Base-by-base conservation (phyloP, 2,329 filamentous ascomycete species). In the Hymenoscyphus salicellus region DNA sequence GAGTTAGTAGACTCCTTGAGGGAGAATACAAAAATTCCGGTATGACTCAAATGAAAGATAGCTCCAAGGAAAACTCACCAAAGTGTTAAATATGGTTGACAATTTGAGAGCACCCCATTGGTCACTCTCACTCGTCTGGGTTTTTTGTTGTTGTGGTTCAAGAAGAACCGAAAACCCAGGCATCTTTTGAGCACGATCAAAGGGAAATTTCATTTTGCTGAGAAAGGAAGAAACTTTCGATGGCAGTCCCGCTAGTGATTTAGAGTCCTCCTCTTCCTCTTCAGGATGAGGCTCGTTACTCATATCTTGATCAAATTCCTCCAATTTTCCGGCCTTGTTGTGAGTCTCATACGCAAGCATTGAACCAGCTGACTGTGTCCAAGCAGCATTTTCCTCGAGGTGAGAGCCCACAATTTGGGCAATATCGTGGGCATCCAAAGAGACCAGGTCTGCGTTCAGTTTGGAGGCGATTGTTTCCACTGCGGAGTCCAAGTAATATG, bases 361-460 rank as follows among this genome's bases (percentile, higher is more conserved):
- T 1, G 85, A 82, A 11, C 85, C 75, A 23, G 79, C 75, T 0
- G 84, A 82, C 6, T 74, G 72, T 7, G 78, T 82, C 68, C 76
- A 77, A 10, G 75, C 79, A n/a, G 78, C 66, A 66, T 83, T 81
- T 71, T 90, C 86, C 4, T 88, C 89, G 10, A 93, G 77, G 71
- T 93, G 92, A 55, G 86, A 82, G 2, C 88, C 89, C 0, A 89
- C 82, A 30, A 95, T 79, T 59, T 88, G 82, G 2, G 89, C 89
- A 61, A 96, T 78, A 72, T 90, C 88, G 67, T 88, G 84, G 0
- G 91, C 86, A 72, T 88, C 85, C 11, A 96, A 74, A 23, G 85
- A 83, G 36, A 95, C 78, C 2, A 94, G 73, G 69, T 94, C 87
- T 2, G 90, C 88, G 6, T 78, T 79, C 5, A 90, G 78, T 38